Evolutionary conservation across 805 yeast species (phyloP).

Genomic region (Hagleromyces aurorensis): DNA sequence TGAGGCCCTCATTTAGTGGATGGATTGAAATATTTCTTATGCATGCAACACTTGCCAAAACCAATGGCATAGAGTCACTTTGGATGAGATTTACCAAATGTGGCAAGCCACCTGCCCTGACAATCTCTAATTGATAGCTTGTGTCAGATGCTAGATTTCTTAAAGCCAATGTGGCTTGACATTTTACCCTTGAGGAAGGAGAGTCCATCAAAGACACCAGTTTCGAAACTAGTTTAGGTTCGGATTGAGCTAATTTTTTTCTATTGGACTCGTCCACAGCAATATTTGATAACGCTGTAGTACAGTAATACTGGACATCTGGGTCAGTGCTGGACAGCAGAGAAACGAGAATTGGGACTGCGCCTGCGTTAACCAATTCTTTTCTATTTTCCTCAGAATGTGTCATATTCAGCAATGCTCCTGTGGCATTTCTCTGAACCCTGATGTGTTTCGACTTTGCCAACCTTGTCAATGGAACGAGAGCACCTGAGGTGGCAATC

Average conservation of each 20-base stretch:
- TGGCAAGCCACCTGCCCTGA: conserved; percentile 90
- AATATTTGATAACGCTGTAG: conserved; percentile 92
- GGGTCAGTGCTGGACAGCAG: conserved; percentile 80
- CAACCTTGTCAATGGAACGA: conserved; percentile 85
- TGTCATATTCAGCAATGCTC: conserved; percentile 96
- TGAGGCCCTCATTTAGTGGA: conserved; percentile 90
- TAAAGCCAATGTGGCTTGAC: conserved; percentile 95
- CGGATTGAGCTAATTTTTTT: conserved; percentile 79
- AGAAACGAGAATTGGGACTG: conserved; percentile 91
- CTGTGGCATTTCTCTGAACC: conserved; percentile 98
- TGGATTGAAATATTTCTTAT: conserved; percentile 95
- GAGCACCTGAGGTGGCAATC: conserved; percentile 93
- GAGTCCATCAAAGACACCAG: conserved; percentile 89
- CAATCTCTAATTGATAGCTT: conserved; percentile 91
- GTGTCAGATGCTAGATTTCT: conserved; percentile 95
- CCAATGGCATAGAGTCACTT: conserved; percentile 83
- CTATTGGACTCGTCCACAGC: conserved; percentile 95
- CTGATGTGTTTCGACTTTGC: conserved; percentile 92
- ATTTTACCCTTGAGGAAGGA: conserved; percentile 88
- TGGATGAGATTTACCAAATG: conserved; percentile 85
- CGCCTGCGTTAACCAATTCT: conserved; percentile 95
- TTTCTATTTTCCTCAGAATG: conserved; percentile 94
- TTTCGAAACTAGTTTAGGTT: conserved; percentile 83
- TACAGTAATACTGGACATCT: conserved; percentile 96
- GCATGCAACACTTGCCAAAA: conserved; percentile 96